These are phyloP conservation scores for Yamadazyma buinensis DNA, from an alignment of 1,139 yeast genomes.

Conservation along the genomic window DNA sequence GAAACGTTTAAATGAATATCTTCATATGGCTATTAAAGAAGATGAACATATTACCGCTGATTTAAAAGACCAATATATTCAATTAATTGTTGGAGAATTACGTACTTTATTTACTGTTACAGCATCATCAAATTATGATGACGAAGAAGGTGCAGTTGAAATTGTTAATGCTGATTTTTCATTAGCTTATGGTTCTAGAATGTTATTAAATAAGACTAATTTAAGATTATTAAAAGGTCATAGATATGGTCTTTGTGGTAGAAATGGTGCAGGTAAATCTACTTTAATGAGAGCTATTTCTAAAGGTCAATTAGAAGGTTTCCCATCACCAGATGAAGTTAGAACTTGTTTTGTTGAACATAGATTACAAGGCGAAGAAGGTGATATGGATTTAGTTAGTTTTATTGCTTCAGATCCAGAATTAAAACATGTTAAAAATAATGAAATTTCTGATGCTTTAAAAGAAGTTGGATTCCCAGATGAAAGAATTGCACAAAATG, in stretches of 20 bases:
- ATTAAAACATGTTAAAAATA: conserved; percentile 54
- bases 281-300: conserved; percentile 97
- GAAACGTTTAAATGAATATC: conserved; percentile 62
- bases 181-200: conserved; percentile 94
- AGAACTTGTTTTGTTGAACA: conserved; percentile 97
- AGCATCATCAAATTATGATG: conserved; percentile 49
- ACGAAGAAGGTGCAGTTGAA: conserved; percentile 66
- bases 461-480: conserved; percentile 87
- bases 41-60: conserved; percentile 29
- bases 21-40: conserved; percentile 39
- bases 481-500: conserved; percentile 82
- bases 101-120: conserved; percentile 67
- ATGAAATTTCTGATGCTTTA: conserved; percentile 73
- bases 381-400: conserved; percentile 79
- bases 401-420: conserved; percentile 94
- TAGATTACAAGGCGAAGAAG: conserved; percentile 93
- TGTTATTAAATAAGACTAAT: conserved; percentile 90
- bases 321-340: conserved; percentile 84
- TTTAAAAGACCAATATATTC: conserved; percentile 39
- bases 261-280: conserved; percentile 99
- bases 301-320: conserved; percentile 95
- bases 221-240: conserved; percentile 89
- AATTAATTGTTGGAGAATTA: conserved; percentile 48
- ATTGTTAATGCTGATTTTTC: conserved; percentile 94
- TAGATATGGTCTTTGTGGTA: conserved; percentile 95